Evolutionary conservation across 2,329 filamentous ascomycete species (phyloP).

Genomic region (Incumbomyces lentus): DNA sequence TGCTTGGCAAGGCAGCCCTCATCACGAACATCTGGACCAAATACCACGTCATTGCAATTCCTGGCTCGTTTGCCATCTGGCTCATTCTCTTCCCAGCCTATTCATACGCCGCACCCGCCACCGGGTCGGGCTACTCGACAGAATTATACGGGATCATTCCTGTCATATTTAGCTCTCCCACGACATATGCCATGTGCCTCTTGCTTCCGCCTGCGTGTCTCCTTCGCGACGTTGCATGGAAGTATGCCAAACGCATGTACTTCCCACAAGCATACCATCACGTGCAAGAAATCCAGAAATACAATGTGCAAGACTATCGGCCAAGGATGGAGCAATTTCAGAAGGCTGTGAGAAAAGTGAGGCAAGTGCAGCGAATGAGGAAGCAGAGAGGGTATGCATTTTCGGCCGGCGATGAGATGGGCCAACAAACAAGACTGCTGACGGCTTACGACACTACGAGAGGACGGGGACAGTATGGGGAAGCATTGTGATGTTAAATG

Average conservation of each 20-base stretch:
- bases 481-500: constrained; percentile 39
- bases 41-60: constrained; percentile 90
- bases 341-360: constrained; percentile 96
- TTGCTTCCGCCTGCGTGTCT: constrained; percentile 73
- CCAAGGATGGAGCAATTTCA: constrained; percentile 99
- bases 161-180: constrained; percentile 64
- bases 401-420: constrained; percentile 86
- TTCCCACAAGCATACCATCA: constrained; percentile 92
- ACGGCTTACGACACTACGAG: constrained; percentile 97
- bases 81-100: constrained; percentile 82
- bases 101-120: constrained; percentile 70
- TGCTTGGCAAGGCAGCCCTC: constrained; percentile 86
- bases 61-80: constrained; percentile 86
- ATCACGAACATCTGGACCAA: constrained; percentile 99
- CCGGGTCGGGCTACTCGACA: constrained; percentile 61
- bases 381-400: constrained; percentile 98
- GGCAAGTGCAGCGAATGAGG: constrained; percentile 97
- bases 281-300: constrained; percentile 99
- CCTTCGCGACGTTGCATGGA: constrained; percentile 85
- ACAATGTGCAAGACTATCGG: constrained; percentile 98
- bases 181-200: constrained; percentile 87
- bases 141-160: constrained; percentile 83
- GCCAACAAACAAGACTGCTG: constrained; percentile 71
- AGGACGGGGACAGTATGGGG: constrained; percentile 81
- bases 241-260: constrained; percentile 97